Evolutionary conservation across 176 grass and related monocot genomes (phyloP), one percentile per base, ranked within the genome.

Genomic region (Phyllostachys edulis): DNA sequence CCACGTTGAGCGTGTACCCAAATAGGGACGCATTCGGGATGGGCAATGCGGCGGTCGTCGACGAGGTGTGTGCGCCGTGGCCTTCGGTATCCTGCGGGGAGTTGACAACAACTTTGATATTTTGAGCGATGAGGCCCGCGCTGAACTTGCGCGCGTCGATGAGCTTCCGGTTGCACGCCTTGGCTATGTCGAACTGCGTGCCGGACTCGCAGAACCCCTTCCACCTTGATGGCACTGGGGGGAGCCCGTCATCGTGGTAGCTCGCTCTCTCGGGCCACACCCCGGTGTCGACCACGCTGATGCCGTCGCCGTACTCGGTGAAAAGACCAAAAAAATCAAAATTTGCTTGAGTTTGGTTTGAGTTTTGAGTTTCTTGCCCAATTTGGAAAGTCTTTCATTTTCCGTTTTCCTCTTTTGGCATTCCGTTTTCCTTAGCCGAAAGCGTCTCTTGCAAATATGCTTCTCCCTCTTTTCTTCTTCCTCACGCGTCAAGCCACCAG

Each of bases 161-260:
- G 49, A 92, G 83, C 85, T 92, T 92, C 40, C 82, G 67, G 73
- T 89, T 89, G 84, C 90, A 92, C 34, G 60, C 79, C 13, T n/a
- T 71, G n/a, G 86, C 71, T 0, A 26, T 16, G 60, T 63, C 66
- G 54, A 92, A 92, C 4, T 9, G 46, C 20, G 55, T 70, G 39
- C 84, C 84, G 2, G 57, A 50, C 52, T 92, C 91, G 62, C 74
- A 88, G 2, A 12, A n/a, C 15, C 86, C 86, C 17, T 72, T 71
- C 80, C 80, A 88, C 65, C 63, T 21, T 2, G 20, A 18, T 1
- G 86, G 86, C 45, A 69, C 80, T 2, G 42, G 63, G 9, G 40
- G 32, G 51, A 83, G 46, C 29, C 80, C 86, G 42, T 27, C 41
- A 41, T 83, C 86, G 16, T 0, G 14, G 55, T 67, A 78, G 71